phyloP scores from a whole-genome alignment of 768 basidiomycete genomes.

The Phaeolepiota aurea region DNA sequence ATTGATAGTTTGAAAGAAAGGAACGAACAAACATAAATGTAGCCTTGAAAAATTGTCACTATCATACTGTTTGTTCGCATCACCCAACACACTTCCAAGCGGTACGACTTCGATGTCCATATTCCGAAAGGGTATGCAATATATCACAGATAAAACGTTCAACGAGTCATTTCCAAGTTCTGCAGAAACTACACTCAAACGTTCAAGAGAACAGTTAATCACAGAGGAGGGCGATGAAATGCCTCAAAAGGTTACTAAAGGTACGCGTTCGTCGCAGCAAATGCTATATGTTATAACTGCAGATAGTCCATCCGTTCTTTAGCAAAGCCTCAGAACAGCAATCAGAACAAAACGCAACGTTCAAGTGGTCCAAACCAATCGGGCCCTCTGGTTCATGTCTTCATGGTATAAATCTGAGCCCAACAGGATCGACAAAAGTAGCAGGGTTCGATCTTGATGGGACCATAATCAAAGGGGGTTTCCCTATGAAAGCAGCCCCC shows the following conservation, averaged over 20 bases:
- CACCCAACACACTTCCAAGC: too few relatives aligned
- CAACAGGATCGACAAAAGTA: slow-evolving; percentile 43
- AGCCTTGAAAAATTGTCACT: too few relatives aligned
- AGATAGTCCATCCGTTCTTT: slow-evolving; percentile 31
- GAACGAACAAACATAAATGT: too few relatives aligned
- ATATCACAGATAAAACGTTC: too few relatives aligned
- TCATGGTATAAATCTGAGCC: slow-evolving; percentile 31
- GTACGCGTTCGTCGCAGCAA: background rate
- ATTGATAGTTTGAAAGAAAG: too few relatives aligned
- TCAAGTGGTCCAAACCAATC: slow-evolving; percentile 32
- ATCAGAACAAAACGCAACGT: slow-evolving; percentile 15
- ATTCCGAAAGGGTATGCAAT: too few relatives aligned
- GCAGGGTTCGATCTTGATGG: slow-evolving; percentile 86
- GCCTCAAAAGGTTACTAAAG: background rate
- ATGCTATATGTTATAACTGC: too few relatives aligned
- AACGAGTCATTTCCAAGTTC: too few relatives aligned
- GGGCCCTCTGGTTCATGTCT: slow-evolving; percentile 31
- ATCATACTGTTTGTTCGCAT: too few relatives aligned
- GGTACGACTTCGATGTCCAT: too few relatives aligned
- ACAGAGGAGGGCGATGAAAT: background rate
- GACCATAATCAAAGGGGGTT: slow-evolving; percentile 61
- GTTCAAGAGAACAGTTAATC: background rate
- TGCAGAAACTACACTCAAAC: background rate
- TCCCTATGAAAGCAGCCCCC: slow-evolving; percentile 22
- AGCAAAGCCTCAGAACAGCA: slow-evolving; percentile 8